A percentile compares a stretch with the other conserved stretches of the same genome.
Conservation (phyloP, 2,329 filamentous ascomycete genomes). For the Didymella arachidicola region DNA sequence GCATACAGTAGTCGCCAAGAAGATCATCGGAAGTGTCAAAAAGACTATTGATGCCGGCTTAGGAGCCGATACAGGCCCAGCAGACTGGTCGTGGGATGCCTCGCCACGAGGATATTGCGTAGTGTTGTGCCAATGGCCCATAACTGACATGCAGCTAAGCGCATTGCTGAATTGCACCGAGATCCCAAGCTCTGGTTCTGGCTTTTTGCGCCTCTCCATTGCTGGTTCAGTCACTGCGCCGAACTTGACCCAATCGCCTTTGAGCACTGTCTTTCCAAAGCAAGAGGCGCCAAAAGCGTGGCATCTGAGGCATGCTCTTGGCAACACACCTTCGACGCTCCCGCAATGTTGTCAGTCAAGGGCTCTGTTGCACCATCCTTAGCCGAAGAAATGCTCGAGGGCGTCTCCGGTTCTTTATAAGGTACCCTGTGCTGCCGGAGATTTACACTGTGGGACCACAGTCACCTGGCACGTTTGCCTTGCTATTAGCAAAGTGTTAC, state of each 20-base stretch:
- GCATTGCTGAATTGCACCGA: not conserved
- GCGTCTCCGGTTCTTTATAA: conserved; percentile 28
- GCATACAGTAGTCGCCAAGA: not conserved
- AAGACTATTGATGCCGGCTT: not conserved
- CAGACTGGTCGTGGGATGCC: not conserved
- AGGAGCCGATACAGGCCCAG: not conserved
- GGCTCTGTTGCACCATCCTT: conserved; percentile 32
- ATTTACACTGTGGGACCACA: conserved; percentile 11
- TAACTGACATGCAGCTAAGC: conserved; percentile 10
- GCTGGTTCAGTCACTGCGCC: not conserved
- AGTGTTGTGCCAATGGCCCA: not conserved
- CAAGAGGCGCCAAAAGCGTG: conserved; percentile 2
- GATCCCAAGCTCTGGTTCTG: not conserved
- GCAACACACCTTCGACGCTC: conserved; percentile 10
- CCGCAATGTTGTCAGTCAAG: conserved; percentile 31
- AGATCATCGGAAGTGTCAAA: too few species aligned
- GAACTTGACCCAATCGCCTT: not conserved
- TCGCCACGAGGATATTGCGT: conserved; percentile 5
- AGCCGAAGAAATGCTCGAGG: conserved; percentile 7
- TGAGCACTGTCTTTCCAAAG: conserved; percentile 12
- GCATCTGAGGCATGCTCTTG: conserved; percentile 16
- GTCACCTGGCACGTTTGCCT: conserved; percentile 12
- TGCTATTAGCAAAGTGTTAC: conserved; percentile 20
- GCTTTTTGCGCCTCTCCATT: not conserved
- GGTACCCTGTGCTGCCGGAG: conserved; percentile 16